Evolutionary conservation across 805 yeast species (phyloP), one percentile per base, ranked within the genome.

Genomic region (Wickerhamomyces sydowiorum): DNA sequence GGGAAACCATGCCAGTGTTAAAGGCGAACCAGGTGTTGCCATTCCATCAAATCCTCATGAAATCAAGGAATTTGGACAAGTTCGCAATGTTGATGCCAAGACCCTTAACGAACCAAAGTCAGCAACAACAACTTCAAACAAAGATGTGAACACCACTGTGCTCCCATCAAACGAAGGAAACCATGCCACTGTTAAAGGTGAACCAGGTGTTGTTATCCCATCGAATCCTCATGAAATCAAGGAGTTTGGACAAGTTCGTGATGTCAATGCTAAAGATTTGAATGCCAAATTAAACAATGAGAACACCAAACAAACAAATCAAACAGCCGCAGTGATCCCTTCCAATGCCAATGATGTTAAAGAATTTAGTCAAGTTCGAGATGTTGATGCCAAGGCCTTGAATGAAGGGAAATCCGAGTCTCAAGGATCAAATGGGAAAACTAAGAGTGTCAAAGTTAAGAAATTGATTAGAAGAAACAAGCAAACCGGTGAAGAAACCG

Each of bases 11-110:
- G 53, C 61, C 24, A 54, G 70, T 24, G 50, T 72, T n/a, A 49
- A 69, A 29, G 85, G 87, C 37, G 90, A 84, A 56, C 88, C 93
- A 22, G 96, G 96, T 37, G 71, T 85, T 47, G 78, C 68, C 34
- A 60, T 84, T 48, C 73, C 82, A 24, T 73, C 67, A 29, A 62
- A 83, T 51, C 70, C 82, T 15, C 76, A 73, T 37, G 67, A 75
- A 15, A 75, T 82, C 53, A 64, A 70, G 39, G 91, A 75, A 33
- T 80, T 84, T 54, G 61, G 63, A 37, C 68, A 73, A 45, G 70
- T 73, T 18, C 43, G 62, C 34, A 66, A 75, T 45, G 78, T 70
- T 35, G 75, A 73, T 48, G 73, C 79, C 32, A 66, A 72, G 61
- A 63, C 70, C 25, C 66, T 80, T 50, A 79, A 80, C 36, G 57